Evolutionary conservation across 257 asterid genomes (phyloP).

Genomic region (Mentha longifolia): DNA sequence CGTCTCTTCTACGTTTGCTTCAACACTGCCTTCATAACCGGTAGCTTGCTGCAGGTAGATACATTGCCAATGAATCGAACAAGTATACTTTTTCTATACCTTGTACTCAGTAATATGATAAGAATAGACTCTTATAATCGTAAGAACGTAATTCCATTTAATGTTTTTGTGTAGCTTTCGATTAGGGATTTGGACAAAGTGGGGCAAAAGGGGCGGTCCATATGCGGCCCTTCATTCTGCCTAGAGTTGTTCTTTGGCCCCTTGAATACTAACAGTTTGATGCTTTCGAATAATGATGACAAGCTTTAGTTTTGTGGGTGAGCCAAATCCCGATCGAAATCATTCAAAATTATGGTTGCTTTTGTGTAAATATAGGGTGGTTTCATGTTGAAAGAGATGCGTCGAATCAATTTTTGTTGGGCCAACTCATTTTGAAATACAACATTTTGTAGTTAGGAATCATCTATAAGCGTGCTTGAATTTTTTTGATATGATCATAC

Average conservation of each 20-base stretch:
- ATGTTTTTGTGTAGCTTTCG: constrained; percentile 48
- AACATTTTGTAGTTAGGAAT: constrained; percentile 37
- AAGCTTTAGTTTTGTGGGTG: constrained; percentile 23
- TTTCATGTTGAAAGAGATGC: constrained; percentile 16
- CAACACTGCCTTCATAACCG: constrained; percentile 73
- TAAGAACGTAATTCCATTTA: not conserved
- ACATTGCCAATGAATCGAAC: not conserved
- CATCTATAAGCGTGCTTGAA: not conserved
- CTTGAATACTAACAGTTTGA: constrained; percentile 42
- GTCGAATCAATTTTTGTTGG: constrained; percentile 6
- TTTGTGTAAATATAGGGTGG: constrained; percentile 10
- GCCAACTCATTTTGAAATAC: constrained; percentile 30
- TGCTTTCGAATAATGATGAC: constrained; percentile 35
- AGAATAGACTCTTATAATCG: not conserved
- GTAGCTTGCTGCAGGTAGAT: constrained; percentile 66
- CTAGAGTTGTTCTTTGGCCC: constrained; percentile 80
- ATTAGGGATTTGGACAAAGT: constrained; percentile 70
- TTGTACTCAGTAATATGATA: no score
- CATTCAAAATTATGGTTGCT: not conserved
- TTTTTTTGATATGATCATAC: not conserved
- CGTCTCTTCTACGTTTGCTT: constrained; percentile 80
- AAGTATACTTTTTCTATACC: not conserved
- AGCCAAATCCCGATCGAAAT: not conserved
- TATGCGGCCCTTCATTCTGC: constrained; percentile 75
- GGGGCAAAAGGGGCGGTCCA: constrained; percentile 61